phyloP scores from a whole-genome alignment of 768 basidiomycete species.

The Lactarius akahatsu region DNA sequence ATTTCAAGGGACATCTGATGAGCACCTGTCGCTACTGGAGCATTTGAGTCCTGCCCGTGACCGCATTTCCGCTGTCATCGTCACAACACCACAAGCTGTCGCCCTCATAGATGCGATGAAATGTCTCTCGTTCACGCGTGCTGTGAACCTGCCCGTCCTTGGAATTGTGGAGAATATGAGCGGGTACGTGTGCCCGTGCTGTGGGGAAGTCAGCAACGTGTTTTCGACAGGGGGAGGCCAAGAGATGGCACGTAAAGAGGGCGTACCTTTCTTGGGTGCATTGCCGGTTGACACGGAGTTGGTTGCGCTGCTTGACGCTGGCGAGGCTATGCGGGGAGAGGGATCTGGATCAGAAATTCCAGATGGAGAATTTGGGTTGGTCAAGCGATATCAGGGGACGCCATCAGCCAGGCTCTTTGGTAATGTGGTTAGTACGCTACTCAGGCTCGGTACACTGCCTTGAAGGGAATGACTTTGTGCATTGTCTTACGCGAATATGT shows the following conservation, averaged over 20 bases:
- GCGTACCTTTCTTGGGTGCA: constrained; percentile 75
- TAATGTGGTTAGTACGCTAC: constrained; percentile 50
- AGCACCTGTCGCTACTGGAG: constrained; percentile 93
- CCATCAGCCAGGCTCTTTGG: constrained; percentile 68
- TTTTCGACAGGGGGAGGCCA: constrained; percentile 94
- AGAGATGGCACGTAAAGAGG: constrained; percentile 78
- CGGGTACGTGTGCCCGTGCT: constrained; percentile 96
- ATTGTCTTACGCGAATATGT: background rate
- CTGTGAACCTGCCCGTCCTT: constrained; percentile 81
- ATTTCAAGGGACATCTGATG: constrained; percentile 91
- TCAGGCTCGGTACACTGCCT: constrained; percentile 38
- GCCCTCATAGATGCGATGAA: constrained; percentile 95
- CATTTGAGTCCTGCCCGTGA: constrained; percentile 84
- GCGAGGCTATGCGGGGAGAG: constrained; percentile 34
- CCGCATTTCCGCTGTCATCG: constrained; percentile 80
- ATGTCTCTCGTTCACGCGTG: constrained; percentile 91
- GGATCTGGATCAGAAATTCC: constrained; percentile 24
- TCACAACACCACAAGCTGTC: constrained; percentile 97
- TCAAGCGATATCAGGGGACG: constrained; percentile 64
- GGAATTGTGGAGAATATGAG: constrained; percentile 99
- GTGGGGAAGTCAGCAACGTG: constrained; percentile 90
- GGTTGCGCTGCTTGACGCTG: constrained; percentile 79
- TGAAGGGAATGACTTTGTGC: background rate
- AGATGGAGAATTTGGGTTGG: constrained; percentile 46
- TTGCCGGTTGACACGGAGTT: constrained; percentile 93